Evolutionary conservation across 345 rosid genomes (phyloP).

Genomic region (Brassica nigra): DNA sequence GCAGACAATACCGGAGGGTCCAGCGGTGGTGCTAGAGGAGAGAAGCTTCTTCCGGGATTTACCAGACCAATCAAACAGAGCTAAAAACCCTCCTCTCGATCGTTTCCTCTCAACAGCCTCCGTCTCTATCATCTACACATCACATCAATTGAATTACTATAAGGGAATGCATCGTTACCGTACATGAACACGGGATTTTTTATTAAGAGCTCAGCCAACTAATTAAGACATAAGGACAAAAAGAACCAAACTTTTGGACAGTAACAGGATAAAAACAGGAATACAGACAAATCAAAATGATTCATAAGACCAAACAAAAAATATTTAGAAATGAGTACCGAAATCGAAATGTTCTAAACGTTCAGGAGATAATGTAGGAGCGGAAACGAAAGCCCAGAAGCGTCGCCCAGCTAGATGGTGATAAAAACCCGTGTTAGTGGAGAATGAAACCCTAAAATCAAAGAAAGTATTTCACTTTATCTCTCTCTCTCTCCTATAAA

Average conservation of each 20-base stretch:
- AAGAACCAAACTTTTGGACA: conserved; percentile 20
- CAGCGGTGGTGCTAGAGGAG: conserved; percentile 41
- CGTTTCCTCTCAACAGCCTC: conserved; percentile 68
- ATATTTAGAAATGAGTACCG: conserved; percentile 2
- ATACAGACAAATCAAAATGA: conserved; percentile 26
- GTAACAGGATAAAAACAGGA: conserved; percentile 20
- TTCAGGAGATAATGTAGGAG: conserved; percentile 3
- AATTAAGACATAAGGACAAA: conserved; percentile 6
- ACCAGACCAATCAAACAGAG: conserved; percentile 84
- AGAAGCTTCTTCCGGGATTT: conserved; percentile 84
- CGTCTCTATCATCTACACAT: conserved; percentile 51
- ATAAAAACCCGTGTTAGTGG: neutral
- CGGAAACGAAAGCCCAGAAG: conserved; percentile 6
- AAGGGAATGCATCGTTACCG: neutral
- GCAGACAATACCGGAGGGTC: conserved; percentile 26
- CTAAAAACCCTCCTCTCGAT: conserved; percentile 69
- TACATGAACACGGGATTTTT: neutral
- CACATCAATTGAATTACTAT: conserved; percentile 25
- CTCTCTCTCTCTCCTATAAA: neutral
- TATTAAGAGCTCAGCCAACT: neutral
- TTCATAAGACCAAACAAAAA: neutral
- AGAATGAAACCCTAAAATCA: conserved; percentile 24
- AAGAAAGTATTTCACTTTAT: conserved; percentile 12
- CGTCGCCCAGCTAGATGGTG: neutral
- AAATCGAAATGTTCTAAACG: neutral